These are phyloP conservation scores for Coemansia sp. DNA, from an alignment of 192 early-diverging fungal species.

Conservation along the genomic window DNA sequence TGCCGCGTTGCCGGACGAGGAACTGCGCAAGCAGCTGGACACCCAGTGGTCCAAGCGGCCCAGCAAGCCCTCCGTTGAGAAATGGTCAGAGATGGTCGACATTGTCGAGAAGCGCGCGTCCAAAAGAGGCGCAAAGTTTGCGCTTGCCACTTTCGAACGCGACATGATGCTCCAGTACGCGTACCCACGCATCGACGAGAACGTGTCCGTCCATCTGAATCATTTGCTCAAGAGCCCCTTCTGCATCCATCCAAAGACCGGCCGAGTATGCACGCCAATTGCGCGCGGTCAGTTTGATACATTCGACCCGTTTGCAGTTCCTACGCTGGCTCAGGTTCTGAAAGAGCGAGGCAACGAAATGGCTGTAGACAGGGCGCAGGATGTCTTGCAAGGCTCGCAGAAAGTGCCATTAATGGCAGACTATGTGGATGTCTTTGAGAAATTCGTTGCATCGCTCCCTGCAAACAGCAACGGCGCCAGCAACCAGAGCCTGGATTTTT, in stretches of 20 bases:
- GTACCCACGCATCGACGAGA: slow-evolving; percentile 92
- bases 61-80: slow-evolving; percentile 38
- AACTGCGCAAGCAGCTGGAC: slow-evolving; percentile 39
- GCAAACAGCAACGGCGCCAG: slow-evolving; percentile 5
- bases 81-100: slow-evolving; percentile 53
- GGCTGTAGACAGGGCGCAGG: slow-evolving; percentile 14
- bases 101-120: slow-evolving; percentile 37
- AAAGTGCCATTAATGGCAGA: slow-evolving; percentile 58
- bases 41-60: slow-evolving; percentile 42
- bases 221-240: slow-evolving; percentile 98
- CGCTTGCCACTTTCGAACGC: slow-evolving; percentile 47
- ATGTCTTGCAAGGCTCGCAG: not conserved
- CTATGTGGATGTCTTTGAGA: slow-evolving; percentile 65
- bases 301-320: slow-evolving; percentile 81
- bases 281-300: slow-evolving; percentile 66
- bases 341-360: slow-evolving; percentile 55
- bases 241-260: slow-evolving; percentile 94
- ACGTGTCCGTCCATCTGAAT: slow-evolving; percentile 84
- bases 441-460: slow-evolving; percentile 58
- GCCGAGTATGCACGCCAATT: slow-evolving; percentile 96
- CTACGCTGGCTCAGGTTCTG: slow-evolving; percentile 68
- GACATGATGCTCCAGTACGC: slow-evolving; percentile 88
- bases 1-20: slow-evolving; percentile 74
- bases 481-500: slow-evolving; percentile 43
- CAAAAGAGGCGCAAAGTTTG: slow-evolving; percentile 36